Evolutionary conservation across 768 basidiomycete species (phyloP).

Genomic region (Gloeostereum incarnatum): DNA sequence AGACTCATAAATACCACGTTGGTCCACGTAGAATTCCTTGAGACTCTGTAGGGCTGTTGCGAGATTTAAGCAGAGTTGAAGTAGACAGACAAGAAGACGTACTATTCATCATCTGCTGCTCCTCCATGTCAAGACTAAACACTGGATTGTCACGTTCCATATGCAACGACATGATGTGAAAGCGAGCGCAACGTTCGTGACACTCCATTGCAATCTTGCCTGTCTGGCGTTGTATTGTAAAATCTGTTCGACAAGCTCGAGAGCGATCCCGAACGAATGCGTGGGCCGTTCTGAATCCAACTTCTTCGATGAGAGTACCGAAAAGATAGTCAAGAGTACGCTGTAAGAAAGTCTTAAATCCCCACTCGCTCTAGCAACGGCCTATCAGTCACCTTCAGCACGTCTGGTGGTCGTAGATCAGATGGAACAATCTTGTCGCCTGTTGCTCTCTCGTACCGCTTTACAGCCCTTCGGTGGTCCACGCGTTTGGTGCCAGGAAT

Average conservation of each 20-base stretch:
- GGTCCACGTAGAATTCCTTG: conserved; percentile 90
- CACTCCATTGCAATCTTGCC: conserved; percentile 76
- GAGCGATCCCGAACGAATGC: conserved; percentile 89
- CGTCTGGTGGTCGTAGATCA: conserved; percentile 79
- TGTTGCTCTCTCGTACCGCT: conserved; percentile 90
- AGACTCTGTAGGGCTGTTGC: conserved; percentile 79
- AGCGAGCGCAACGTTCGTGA: conserved; percentile 89
- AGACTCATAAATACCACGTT: conserved; percentile 54
- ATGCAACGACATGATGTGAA: conserved; percentile 83
- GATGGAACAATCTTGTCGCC: conserved; percentile 89
- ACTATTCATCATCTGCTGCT: conserved; percentile 92
- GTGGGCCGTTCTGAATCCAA: conserved; percentile 36
- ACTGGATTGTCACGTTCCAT: conserved; percentile 37
- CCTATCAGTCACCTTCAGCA: conserved; percentile 56
- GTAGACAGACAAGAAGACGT: conserved; percentile 18
- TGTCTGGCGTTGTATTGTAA: conserved; percentile 84
- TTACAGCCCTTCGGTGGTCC: conserved; percentile 82
- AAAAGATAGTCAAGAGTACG: conserved; percentile 91
- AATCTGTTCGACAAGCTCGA: conserved; percentile 84
- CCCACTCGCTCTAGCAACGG: conserved; percentile 2
- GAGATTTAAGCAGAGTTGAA: not conserved
- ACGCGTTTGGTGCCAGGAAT: conserved; percentile 80
- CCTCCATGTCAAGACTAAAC: conserved; percentile 65
- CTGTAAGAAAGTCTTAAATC: conserved; percentile 24
- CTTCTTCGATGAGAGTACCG: conserved; percentile 61